phyloP scores from a whole-genome alignment of 495 filamentous ascomycete genomes.

The Evernia prunastri region DNA sequence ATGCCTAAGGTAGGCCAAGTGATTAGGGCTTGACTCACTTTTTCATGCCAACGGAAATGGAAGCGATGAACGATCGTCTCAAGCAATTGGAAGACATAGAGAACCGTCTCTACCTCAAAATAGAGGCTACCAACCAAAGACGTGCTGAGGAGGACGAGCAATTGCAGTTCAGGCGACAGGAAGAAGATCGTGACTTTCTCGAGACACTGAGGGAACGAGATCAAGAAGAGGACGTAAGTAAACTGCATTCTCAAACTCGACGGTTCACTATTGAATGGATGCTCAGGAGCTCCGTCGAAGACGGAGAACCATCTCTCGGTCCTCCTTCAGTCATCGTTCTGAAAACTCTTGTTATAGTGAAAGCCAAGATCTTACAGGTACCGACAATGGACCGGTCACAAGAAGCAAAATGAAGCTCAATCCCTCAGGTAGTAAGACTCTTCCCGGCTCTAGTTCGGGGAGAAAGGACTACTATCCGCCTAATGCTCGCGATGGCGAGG shows the following conservation, averaged over 20 bases:
- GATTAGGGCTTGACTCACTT: too few species aligned
- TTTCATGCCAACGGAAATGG: too few species aligned
- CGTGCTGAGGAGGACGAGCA: neutral
- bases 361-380: neutral
- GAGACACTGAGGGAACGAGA: neutral
- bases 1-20: too few species aligned
- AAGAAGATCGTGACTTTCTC: neutral
- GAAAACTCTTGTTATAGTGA: too few species aligned
- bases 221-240: slow-evolving; percentile 7
- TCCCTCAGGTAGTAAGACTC: neutral
- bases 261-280: neutral
- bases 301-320: neutral
- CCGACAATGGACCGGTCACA: neutral
- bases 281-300: neutral
- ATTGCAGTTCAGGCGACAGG: neutral
- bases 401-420: slow-evolving; percentile 3
- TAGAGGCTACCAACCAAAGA: neutral
- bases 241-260: neutral
- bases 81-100: neutral
- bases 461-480: slow-evolving; percentile 34
- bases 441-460: neutral
- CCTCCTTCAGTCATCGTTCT: too few species aligned
- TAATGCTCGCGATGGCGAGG: slow-evolving; percentile 41
- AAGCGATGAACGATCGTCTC: neutral
- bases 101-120: neutral